A percentile compares a stretch with the other conserved stretches of the same genome.
phyloP scores from a whole-genome alignment of 768 basidiomycete genomes.

The Filobasidium wieringae region DNA sequence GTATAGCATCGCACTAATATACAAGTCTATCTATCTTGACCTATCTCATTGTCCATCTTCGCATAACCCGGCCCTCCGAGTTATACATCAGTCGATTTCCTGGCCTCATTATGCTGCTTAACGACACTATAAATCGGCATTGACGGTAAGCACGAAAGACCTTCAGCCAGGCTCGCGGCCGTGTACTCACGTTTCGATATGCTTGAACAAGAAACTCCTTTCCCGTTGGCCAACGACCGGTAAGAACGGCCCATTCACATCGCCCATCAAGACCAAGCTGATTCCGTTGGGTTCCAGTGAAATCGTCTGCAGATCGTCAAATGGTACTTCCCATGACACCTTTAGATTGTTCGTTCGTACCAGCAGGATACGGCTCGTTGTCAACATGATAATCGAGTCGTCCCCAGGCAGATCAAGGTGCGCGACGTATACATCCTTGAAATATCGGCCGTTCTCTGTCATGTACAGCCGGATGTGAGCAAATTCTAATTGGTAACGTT shows the following conservation, averaged over 20 bases:
- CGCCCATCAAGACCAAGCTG: conserved; percentile 58
- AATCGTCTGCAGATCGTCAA: conserved; percentile 74
- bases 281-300: conserved; percentile 85
- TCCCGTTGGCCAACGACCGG: conserved; percentile 37
- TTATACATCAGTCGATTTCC: too few species aligned
- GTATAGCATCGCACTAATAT: too few species aligned
- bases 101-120: conserved; percentile 7
- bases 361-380: conserved; percentile 62
- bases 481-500: not conserved
- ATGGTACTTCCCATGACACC: conserved; percentile 82
- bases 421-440: conserved; percentile 75
- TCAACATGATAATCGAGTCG: conserved; percentile 55
- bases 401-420: conserved; percentile 74
- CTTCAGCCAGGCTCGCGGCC: not conserved
- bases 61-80: too few species aligned
- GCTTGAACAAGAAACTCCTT: conserved; percentile 40
- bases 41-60: too few species aligned
- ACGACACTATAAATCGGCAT: conserved; percentile 4
- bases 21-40: too few species aligned
- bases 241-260: conserved; percentile 42
- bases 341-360: conserved; percentile 76
- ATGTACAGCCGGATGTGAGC: not conserved
- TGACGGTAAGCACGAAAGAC: too few species aligned
- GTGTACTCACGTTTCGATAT: conserved; percentile 38
- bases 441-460: conserved; percentile 62